Base-by-base conservation (phyloP, 2,329 filamentous ascomycete genomes). In the Akanthomyces muscarius region DNA sequence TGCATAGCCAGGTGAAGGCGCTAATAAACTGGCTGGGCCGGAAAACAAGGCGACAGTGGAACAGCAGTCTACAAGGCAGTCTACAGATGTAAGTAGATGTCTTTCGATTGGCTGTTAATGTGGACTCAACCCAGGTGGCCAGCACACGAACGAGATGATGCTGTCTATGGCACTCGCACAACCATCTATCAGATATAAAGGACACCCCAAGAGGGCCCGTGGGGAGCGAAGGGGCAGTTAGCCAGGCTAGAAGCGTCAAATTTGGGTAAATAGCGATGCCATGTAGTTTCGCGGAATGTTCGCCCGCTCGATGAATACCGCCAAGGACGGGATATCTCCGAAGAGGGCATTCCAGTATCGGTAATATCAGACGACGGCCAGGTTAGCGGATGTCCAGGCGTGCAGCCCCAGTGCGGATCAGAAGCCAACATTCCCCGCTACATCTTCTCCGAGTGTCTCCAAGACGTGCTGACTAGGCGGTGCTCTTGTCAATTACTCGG, bases 291-390 rank as follows among this genome's bases (percentile, higher is more conserved):
- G 58, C 48, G 59, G 59, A 61, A 61, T 47, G 42, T 13, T 38
- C 50, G 30, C 50, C 59, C 18, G 7, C n/a, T 25, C 33, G 45
- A 30, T 38, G 42, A 8, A 41, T 28, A 47, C 13, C n/a, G 41
- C 14, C 14, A 28, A 6, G 50, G 4, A 38, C 41, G 50, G 59
- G 50, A 36, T 21, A 41, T 54, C 28, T 47, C 50, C 59, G 42
- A 61, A 38, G 14, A 52, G 38, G 18, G 10, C 42, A 18, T 38
- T 36, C 57, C 21, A 5, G 28, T 61, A 28, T 36, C 47, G 21
- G 42, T 21, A 61, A 47, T 55, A 54, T 55, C 59, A 61, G 50
- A 61, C 28, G 58, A 61, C 28, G 18, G 36, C 5, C 23, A 8
- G 23, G 11, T 18, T 42, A 54, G 25, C 16, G 47, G 23, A 45